A percentile compares a stretch with the other conserved stretches of the same genome.
Evolutionary conservation across 116 monocot species (phyloP).

Genomic region (Phalaenopsis hybrid): DNA sequence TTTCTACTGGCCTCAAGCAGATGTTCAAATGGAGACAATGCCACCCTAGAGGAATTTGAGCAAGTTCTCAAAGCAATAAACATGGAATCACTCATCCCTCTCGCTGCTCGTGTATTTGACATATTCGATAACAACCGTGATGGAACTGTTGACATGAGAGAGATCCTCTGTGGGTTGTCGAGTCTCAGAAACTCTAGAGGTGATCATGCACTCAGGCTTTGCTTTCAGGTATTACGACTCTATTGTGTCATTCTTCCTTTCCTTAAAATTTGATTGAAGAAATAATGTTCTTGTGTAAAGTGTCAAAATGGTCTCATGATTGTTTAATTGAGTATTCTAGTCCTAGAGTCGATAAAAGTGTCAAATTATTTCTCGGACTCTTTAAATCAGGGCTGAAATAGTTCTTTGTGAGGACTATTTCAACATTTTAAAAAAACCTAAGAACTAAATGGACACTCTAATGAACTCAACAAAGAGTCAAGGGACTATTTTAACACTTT

Average conservation of each 20-base stretch:
- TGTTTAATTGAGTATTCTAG: too few relatives aligned
- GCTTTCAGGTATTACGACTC: conserved; percentile 44
- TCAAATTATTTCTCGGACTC: too few relatives aligned
- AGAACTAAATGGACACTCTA: too few relatives aligned
- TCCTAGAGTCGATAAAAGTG: too few relatives aligned
- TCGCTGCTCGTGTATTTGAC: conserved; percentile 64
- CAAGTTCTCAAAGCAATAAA: conserved; percentile 64
- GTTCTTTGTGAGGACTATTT: too few relatives aligned
- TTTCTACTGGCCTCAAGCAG: conserved; percentile 18
- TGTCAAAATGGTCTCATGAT: too few relatives aligned
- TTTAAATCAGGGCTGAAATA: too few relatives aligned
- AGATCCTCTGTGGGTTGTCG: conserved; percentile 61
- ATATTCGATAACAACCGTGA: conserved; percentile 74
- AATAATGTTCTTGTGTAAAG: too few relatives aligned
- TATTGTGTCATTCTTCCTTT: too few relatives aligned
- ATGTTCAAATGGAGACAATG: conserved; percentile 59
- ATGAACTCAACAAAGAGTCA: too few relatives aligned
- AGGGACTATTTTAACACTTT: too few relatives aligned
- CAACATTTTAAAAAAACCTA: too few relatives aligned
- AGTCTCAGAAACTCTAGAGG: conserved; percentile 57
- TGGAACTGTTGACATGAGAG: conserved; percentile 76
- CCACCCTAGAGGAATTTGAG: conserved; percentile 55
- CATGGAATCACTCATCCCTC: conserved; percentile 51
- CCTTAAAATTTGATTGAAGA: neutral
- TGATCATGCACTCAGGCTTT: conserved; percentile 54